Evolutionary conservation across 2,329 filamentous ascomycete genomes (phyloP), one percentile per base, ranked within the genome.

Genomic region (Aureobasidium sp.): DNA sequence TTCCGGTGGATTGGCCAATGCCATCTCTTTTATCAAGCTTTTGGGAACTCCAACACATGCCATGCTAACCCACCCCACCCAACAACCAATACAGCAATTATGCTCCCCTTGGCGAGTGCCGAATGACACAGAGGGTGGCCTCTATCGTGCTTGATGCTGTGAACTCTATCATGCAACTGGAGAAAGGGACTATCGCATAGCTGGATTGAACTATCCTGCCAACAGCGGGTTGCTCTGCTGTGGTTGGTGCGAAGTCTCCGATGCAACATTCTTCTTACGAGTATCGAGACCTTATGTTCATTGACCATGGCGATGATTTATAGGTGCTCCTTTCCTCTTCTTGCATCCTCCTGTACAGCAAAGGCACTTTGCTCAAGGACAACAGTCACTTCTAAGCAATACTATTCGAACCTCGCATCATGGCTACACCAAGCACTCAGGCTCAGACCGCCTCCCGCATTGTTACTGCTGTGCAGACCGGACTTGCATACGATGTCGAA

Each of bases 61-160:
- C 54, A 15, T 31, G 17, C 29, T 48, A 48, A 12, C 6, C 17
- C 24, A 37, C 42, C 40, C 54, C 54, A 15, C 54, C 54, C 54
- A 58, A 58, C 54, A 58, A 15, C 31, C 54, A 58, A 58, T 48
- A 58, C 12, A 22, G 40, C 53, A 35, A 22, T 29, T 24, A 37
- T 40, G 53, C 27, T 29, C 29, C 40, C 44, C 37, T 57, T 45
- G 35, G 53, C 53, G 22, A 24, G 24, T 12, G n/a, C 11, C 27
- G 27, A 17, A 39, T 54, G 39, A 44, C n/a, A n/a, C 29, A 24
- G n/a, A 39, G 31, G 29, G 6, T 31, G 5, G 7, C 22, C 17
- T 19, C 39, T 45, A 45, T 45, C 40, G 11, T 35, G 53, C 27
- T 24, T 33, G 22, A 33, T 24, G 27, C 39, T 45, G 35, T 54